Conservation (phyloP, 2,329 filamentous ascomycete species). For the Stachybotrys chartarum region DNA sequence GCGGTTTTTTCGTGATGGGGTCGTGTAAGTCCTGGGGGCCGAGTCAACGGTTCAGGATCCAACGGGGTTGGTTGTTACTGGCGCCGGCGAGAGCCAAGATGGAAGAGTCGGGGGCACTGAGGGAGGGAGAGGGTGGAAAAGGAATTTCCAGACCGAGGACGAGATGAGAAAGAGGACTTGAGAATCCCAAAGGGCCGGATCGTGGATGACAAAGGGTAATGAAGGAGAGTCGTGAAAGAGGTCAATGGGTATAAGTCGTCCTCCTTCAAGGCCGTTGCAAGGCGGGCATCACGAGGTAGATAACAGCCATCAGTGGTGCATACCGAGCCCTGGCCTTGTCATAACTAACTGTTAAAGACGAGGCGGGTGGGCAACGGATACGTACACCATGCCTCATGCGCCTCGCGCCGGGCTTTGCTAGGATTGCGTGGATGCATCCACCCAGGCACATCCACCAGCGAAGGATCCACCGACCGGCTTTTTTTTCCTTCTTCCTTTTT, state of each 20-base stretch:
- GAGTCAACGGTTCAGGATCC: constrained; percentile 43
- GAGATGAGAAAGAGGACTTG: background rate
- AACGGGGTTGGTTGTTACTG: constrained; percentile 6
- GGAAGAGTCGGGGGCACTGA: constrained; percentile 4
- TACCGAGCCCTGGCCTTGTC: background rate
- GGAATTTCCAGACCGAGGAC: background rate
- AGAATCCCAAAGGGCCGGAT: background rate
- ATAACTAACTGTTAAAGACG: constrained; percentile 8
- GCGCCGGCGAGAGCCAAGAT: constrained; percentile 9
- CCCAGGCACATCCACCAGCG: constrained; percentile 16
- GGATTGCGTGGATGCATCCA: constrained; percentile 30
- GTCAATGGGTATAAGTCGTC: constrained; percentile 13
- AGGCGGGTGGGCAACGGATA: constrained; percentile 14
- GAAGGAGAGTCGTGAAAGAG: constrained; percentile 31
- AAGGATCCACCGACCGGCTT: background rate
- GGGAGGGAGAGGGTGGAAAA: constrained; percentile 3
- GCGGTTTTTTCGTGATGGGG: constrained; percentile 5
- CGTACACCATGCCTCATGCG: constrained; percentile 13
- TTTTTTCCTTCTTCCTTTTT: background rate
- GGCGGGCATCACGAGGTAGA: constrained; percentile 18
- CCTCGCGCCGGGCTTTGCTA: constrained; percentile 24
- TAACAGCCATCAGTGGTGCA: constrained; percentile 7
- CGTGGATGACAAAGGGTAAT: background rate
- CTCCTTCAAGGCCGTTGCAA: constrained; percentile 3
- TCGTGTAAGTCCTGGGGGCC: constrained; percentile 30